Evolutionary conservation across 805 yeast genomes (phyloP), one percentile per base, ranked within the genome.

Genomic region (Starmerella stigmatis): DNA sequence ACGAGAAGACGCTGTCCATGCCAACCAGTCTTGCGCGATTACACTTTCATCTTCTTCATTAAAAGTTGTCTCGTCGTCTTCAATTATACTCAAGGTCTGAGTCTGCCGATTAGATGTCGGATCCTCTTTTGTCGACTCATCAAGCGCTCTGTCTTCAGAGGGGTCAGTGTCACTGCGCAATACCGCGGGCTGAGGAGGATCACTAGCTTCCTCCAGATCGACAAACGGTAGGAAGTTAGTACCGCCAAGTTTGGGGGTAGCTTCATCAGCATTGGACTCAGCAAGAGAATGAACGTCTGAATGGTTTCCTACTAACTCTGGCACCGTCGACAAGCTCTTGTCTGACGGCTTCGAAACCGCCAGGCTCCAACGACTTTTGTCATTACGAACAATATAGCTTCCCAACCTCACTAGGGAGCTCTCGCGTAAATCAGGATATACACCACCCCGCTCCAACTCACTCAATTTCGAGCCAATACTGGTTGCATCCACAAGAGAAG

Each of bases 351-450:
- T 27, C 5, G 32, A 23, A 5, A 26, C 4, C 12, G 26, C 38
- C 19, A 31, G 10, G 9, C 25, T 41, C 40, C 34, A 29, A 3
- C 17, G 27, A 23, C 45, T 45, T 12, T 44, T 33, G 25, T 49
- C 54, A 13, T 30, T 40, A 11, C 48, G 45, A 16, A 54, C 17
- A 20, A 55, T 52, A 41, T 54, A 59, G 36, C 50, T 49, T 17
- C 66, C 64, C 25, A 62, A 53, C 20, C 60, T 54, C 29, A 56
- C 53, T 20, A 62, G 52, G 7, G 66, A 62, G 4, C 60, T 45
- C 30, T 62, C 65, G 9, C 66, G 53, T 44, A 62, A 45, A 23
- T 59, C 61, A 0, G 64, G 62, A 28, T 59, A 60, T 17, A 58
- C 50, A 20, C 54, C 47, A n/a, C 33, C 26, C 2, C 29, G 17